These are phyloP conservation scores for Didymella sp. DNA, from an alignment of 2,329 filamentous ascomycete genomes.

Conservation along the genomic window DNA sequence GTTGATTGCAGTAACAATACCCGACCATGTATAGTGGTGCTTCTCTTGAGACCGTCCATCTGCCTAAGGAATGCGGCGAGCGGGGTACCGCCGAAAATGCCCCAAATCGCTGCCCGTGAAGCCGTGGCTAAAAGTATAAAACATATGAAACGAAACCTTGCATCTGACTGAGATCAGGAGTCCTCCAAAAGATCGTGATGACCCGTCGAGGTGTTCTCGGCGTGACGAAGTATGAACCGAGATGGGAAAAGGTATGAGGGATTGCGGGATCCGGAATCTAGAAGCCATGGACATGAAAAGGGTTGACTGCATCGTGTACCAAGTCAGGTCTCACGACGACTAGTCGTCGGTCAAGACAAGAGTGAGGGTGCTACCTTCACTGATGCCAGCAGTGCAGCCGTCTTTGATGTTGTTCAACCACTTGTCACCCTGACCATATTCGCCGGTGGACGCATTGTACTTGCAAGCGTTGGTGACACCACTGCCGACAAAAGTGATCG, in stretches of 20 bases:
- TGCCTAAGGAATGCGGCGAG: not conserved
- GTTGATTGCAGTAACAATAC: not conserved
- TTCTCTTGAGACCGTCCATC: not conserved
- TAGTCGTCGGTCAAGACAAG: constrained; percentile 41
- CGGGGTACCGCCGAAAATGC: not conserved
- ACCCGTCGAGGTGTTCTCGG: constrained; percentile 24
- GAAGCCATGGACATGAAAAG: constrained; percentile 4
- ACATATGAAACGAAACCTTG: not conserved
- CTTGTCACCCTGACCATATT: constrained; percentile 63
- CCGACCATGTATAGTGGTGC: not conserved
- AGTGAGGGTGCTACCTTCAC: constrained; percentile 33
- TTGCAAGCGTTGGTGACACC: constrained; percentile 55
- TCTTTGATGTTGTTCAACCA: constrained; percentile 52
- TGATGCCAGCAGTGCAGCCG: constrained; percentile 70
- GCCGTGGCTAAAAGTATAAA: not conserved
- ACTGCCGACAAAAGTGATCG: constrained; percentile 77
- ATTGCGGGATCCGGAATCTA: constrained; percentile 16
- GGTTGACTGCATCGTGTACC: not conserved
- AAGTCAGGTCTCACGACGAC: not conserved
- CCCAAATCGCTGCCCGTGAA: not conserved
- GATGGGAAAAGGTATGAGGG: constrained; percentile 10
- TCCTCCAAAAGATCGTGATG: constrained; percentile 29
- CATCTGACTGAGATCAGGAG: constrained; percentile 3
- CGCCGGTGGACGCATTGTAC: constrained; percentile 72
- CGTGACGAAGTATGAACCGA: constrained; percentile 35